Evolutionary conservation across 371 early-diverging fungal genomes (phyloP).

Genomic region (Mortierella sp.): DNA sequence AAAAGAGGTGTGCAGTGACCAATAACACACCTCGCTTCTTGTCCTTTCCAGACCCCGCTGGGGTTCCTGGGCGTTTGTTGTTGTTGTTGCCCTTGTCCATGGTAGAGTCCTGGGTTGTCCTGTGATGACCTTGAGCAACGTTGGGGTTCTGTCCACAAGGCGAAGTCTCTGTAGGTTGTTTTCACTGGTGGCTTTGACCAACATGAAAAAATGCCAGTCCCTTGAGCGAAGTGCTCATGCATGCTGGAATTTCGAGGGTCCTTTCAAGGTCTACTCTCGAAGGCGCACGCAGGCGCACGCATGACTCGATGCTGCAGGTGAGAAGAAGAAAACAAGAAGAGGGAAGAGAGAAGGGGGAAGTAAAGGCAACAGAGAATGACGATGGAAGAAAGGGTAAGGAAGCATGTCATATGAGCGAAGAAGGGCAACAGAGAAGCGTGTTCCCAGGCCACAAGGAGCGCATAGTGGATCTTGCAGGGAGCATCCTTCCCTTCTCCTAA

Average conservation of each 20-base stretch:
- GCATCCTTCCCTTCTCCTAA: not conserved
- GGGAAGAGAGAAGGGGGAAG: not conserved
- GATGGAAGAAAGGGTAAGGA: not conserved
- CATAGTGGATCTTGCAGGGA: too few species aligned
- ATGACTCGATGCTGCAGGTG: not conserved
- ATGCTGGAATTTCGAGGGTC: not conserved
- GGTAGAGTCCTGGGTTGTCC: not conserved
- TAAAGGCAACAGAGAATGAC: not conserved
- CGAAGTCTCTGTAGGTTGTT: conserved; percentile 15
- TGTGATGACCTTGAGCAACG: conserved; percentile 3
- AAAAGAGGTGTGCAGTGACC: not conserved
- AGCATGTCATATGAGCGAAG: not conserved
- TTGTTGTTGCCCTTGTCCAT: conserved; percentile 42
- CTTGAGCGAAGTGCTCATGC: not conserved
- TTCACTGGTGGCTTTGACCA: not conserved
- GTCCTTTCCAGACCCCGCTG: conserved; percentile 37
- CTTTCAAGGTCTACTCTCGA: not conserved
- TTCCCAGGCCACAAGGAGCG: not conserved
- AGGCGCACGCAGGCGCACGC: not conserved
- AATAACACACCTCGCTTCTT: conserved; percentile 42
- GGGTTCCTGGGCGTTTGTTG: conserved; percentile 43
- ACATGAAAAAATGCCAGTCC: not conserved
- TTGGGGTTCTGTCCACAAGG: not conserved
- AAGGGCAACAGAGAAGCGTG: not conserved
- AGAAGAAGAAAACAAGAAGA: not conserved